Evolutionary conservation across 2,329 filamentous ascomycete genomes (phyloP).

Genomic region (Penicillium sp.): DNA sequence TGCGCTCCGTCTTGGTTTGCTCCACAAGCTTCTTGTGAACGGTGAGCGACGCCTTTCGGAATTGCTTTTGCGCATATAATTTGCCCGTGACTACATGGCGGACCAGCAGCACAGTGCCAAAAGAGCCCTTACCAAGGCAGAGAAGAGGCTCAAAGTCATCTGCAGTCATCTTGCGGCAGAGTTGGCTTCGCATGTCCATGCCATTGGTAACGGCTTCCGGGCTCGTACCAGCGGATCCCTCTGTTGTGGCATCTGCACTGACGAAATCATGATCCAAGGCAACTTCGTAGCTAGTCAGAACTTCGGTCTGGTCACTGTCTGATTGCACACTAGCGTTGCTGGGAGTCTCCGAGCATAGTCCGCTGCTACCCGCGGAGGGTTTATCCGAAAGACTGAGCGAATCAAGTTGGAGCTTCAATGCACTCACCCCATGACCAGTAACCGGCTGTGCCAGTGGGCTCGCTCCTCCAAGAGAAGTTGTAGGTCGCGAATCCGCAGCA

Average conservation of each 20-base stretch:
- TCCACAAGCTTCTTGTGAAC: slow-evolving; percentile 95
- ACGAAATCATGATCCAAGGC: slow-evolving; percentile 79
- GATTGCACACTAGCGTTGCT: slow-evolving; percentile 59
- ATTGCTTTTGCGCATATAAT: slow-evolving; percentile 95
- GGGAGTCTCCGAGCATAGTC: slow-evolving; percentile 41
- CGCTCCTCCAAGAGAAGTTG: slow-evolving; percentile 26
- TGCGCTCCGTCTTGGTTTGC: slow-evolving; percentile 94
- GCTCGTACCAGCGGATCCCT: slow-evolving; percentile 37
- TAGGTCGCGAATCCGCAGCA: slow-evolving; percentile 14
- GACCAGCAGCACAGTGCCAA: slow-evolving; percentile 89
- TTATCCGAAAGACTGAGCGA: slow-evolving; percentile 64
- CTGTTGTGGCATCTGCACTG: slow-evolving; percentile 52
- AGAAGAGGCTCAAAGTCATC: slow-evolving; percentile 85
- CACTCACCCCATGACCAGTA: slow-evolving; percentile 67
- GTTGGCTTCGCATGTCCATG: slow-evolving; percentile 49
- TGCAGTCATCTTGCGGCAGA: slow-evolving; percentile 78
- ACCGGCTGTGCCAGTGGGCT: slow-evolving; percentile 51
- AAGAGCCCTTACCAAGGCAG: slow-evolving; percentile 93
- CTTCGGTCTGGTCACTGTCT: slow-evolving; percentile 63
- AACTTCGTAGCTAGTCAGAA: slow-evolving; percentile 78
- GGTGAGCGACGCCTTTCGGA: slow-evolving; percentile 91
- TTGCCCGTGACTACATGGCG: slow-evolving; percentile 83
- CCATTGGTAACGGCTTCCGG: slow-evolving; percentile 41
- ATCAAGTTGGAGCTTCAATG: slow-evolving; percentile 75
- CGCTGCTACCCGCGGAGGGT: slow-evolving; percentile 53